Conservation (phyloP, 768 basidiomycete genomes). For the Boletus pseudo-olivaceus region DNA sequence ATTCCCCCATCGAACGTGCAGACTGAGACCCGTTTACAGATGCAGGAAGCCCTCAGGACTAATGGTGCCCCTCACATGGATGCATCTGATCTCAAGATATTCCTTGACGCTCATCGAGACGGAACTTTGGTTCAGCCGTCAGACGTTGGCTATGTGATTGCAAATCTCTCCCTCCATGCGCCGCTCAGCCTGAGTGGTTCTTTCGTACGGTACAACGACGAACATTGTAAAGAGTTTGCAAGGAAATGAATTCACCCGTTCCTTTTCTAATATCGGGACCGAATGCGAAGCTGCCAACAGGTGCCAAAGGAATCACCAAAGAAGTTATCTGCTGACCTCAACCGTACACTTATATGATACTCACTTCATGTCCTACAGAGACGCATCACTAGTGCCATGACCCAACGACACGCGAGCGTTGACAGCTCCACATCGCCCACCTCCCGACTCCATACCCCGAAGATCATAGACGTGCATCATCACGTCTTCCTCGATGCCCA, state of each 20-base stretch:
- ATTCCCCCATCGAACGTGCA: not conserved
- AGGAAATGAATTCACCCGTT: conserved; percentile 19
- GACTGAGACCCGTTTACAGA: conserved; percentile 40
- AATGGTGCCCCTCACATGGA: conserved; percentile 54
- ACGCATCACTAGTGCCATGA: conserved; percentile 8
- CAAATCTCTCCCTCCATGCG: conserved; percentile 66
- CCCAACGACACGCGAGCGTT: conserved; percentile 3
- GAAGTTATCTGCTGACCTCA: conserved; percentile 2
- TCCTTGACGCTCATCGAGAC: conserved; percentile 53
- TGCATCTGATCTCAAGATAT: conserved; percentile 50
- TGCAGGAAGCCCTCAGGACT: conserved; percentile 60
- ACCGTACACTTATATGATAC: not conserved
- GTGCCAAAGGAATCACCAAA: conserved; percentile 11
- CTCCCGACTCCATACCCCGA: conserved; percentile 1
- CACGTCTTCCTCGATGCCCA: conserved; percentile 62
- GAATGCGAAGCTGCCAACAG: conserved; percentile 14
- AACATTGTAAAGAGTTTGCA: conserved; percentile 59
- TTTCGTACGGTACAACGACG: conserved; percentile 80
- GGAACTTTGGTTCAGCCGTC: conserved; percentile 76
- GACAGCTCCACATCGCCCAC: not conserved
- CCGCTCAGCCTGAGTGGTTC: conserved; percentile 62
- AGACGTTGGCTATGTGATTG: conserved; percentile 75
- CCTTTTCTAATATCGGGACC: conserved; percentile 12
- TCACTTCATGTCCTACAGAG: not conserved
- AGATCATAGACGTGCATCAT: conserved; percentile 67